Percentiles rank a stretch among this genome's conserved stretches.
phyloP scores from a whole-genome alignment of 192 early-diverging fungal species.

The Rhizophagus prolifer region DNA sequence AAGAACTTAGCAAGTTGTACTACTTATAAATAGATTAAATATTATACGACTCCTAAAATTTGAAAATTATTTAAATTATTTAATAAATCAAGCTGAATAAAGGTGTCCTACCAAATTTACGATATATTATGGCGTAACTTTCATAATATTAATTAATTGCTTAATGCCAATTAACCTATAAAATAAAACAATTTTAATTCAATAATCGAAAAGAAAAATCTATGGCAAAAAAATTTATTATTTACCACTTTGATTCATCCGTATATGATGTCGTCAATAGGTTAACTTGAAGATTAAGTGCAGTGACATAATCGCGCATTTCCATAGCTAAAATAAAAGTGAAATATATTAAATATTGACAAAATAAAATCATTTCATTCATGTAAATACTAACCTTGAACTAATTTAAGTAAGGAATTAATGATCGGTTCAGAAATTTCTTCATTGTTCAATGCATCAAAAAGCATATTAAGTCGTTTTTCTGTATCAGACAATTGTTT shows the following conservation, averaged over 20 bases:
- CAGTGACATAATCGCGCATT: slow-evolving; percentile 26
- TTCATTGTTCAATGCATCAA: slow-evolving; percentile 85
- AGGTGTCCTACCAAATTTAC: not conserved
- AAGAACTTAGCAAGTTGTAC: no score
- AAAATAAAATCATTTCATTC: not conserved
- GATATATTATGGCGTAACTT: not conserved
- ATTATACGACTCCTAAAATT: no score
- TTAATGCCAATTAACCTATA: slow-evolving; percentile 17
- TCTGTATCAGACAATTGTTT: slow-evolving; percentile 82
- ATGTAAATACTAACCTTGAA: slow-evolving; percentile 50
- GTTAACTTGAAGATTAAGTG: slow-evolving; percentile 31
- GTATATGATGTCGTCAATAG: slow-evolving; percentile 18
- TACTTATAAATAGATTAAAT: no score
- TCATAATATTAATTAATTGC: not conserved
- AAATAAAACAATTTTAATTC: no score
- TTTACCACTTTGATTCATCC: slow-evolving; percentile 14
- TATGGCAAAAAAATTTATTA: not conserved
- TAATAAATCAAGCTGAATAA: no score
- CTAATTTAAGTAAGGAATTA: slow-evolving; percentile 60
- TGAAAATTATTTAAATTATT: no score
- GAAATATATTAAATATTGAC: no score
- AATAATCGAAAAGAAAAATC: not conserved
- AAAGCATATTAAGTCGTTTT: slow-evolving; percentile 73
- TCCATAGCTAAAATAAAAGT: slow-evolving; percentile 29
- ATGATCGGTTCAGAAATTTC: slow-evolving; percentile 64